These are phyloP conservation scores for Debaryomyces fabryi DNA, from an alignment of 1,139 yeast genomes.

Conservation along the genomic window DNA sequence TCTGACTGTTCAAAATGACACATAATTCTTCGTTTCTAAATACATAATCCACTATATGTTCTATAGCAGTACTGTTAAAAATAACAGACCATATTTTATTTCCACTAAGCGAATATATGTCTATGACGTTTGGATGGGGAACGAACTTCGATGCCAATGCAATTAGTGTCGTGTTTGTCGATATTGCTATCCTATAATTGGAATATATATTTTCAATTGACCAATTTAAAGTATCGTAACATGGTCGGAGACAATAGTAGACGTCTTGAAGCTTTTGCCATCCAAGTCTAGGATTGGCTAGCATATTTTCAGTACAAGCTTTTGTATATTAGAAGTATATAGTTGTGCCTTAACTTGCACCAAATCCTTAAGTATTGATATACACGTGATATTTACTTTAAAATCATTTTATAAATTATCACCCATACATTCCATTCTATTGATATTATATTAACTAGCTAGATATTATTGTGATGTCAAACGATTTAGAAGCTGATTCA, in stretches of 20 bases:
- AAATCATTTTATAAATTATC: neutral
- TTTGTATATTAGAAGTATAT: neutral
- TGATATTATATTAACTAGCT: neutral
- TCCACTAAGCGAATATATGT: slow-evolving; percentile 59
- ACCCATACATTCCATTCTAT: neutral
- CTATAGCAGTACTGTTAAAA: slow-evolving; percentile 54
- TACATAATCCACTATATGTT: slow-evolving; percentile 60
- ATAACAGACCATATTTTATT: slow-evolving; percentile 47
- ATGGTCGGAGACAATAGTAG: slow-evolving; percentile 54
- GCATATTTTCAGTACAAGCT: slow-evolving; percentile 17
- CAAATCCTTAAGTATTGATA: neutral
- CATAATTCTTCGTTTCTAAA: slow-evolving; percentile 61
- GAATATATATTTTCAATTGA: slow-evolving; percentile 33
- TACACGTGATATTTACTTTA: neutral
- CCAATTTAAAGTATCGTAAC: slow-evolving; percentile 46
- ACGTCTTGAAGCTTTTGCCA: slow-evolving; percentile 71
- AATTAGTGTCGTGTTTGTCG: slow-evolving; percentile 35
- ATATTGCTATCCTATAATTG: slow-evolving; percentile 31
- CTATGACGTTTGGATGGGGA: slow-evolving; percentile 42
- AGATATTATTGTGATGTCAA: neutral
- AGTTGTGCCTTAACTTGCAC: neutral
- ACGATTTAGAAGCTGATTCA: slow-evolving; percentile 16
- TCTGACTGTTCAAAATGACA: slow-evolving; percentile 59
- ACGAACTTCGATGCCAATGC: slow-evolving; percentile 41
- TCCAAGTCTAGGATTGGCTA: slow-evolving; percentile 47